Percentiles rank a stretch among this genome's conserved stretches.
phyloP scores from a whole-genome alignment of 208 protist genomes.

The Endotrypanum monterogeii region DNA sequence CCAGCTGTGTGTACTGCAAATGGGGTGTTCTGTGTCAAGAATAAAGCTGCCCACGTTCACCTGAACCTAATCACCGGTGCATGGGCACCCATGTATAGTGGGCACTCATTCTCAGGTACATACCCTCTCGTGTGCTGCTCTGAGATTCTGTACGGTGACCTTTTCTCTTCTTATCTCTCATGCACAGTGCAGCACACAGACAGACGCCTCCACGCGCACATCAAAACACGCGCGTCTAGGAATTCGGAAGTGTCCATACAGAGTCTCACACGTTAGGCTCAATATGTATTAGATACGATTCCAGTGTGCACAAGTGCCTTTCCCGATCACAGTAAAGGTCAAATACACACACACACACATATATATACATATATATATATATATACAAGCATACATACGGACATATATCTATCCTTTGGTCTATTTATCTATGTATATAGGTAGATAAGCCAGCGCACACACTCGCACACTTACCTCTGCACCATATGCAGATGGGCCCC shows the following conservation, averaged over 20 bases:
- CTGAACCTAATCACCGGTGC: not conserved
- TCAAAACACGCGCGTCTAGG: no score
- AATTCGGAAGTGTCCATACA: no score
- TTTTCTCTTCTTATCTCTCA: not conserved
- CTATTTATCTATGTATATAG: no score
- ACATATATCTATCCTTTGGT: no score
- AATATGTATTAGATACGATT: no score
- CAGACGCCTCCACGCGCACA: not conserved
- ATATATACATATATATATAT: not conserved
- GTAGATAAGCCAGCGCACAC: not conserved
- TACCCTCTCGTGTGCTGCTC: not conserved
- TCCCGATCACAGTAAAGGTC: not conserved
- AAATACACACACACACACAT: not conserved
- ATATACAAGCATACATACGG: not conserved
- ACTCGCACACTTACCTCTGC: not conserved
- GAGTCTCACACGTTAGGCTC: no score
- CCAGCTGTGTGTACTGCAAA: not conserved
- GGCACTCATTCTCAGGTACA: no score
- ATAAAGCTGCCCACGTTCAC: not conserved
- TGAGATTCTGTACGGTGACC: not conserved
- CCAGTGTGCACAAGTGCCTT: no score
- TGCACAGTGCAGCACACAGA: not conserved
- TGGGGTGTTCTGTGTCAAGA: not conserved
- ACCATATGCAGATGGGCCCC: not conserved
- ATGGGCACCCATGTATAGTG: not conserved